Percentiles rank a stretch among this genome's conserved stretches.
Evolutionary conservation across 2,329 filamentous ascomycete species (phyloP).

Genomic region (Hymenotorrendiella dingleyae): DNA sequence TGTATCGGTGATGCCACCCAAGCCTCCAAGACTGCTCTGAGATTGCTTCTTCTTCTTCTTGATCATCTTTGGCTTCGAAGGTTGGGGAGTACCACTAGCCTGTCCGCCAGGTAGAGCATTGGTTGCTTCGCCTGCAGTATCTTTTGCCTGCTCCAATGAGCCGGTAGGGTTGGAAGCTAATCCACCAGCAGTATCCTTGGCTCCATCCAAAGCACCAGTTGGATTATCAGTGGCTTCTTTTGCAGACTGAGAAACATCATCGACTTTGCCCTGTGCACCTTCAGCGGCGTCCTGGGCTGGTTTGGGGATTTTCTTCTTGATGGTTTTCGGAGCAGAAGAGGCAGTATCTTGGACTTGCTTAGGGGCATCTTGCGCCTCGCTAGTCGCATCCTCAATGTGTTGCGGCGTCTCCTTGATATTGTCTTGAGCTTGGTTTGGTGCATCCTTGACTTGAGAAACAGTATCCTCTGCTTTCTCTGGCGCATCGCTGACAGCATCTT

Average conservation of each 20-base stretch:
- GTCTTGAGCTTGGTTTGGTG: conserved; percentile 5
- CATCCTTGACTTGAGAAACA: too few relatives aligned
- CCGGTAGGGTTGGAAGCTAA: conserved; percentile 6
- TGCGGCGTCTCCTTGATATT: neutral
- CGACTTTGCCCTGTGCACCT: neutral
- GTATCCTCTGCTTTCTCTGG: conserved; percentile 6
- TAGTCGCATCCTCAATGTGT: neutral
- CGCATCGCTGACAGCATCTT: conserved; percentile 1
- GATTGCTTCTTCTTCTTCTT: conserved; percentile 3
- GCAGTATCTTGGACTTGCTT: conserved; percentile 3
- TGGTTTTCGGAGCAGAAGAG: neutral
- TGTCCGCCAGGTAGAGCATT: conserved; percentile 3
- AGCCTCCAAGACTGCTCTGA: neutral
- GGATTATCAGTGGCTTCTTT: conserved; percentile 1
- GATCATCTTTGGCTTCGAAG: conserved; percentile 2
- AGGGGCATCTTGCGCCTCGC: conserved; percentile 6
- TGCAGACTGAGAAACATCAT: neutral
- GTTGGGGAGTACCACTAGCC: neutral
- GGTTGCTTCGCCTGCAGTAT: neutral
- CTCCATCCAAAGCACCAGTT: neutral
- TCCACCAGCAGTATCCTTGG: conserved; percentile 2
- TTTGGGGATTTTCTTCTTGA: conserved; percentile 3
- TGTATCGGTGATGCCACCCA: conserved; percentile 3
- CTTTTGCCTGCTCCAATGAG: neutral
- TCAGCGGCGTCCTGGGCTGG: neutral